Conservation (phyloP, 2,329 filamentous ascomycete genomes). For the Knoxdaviesia capensis region DNA sequence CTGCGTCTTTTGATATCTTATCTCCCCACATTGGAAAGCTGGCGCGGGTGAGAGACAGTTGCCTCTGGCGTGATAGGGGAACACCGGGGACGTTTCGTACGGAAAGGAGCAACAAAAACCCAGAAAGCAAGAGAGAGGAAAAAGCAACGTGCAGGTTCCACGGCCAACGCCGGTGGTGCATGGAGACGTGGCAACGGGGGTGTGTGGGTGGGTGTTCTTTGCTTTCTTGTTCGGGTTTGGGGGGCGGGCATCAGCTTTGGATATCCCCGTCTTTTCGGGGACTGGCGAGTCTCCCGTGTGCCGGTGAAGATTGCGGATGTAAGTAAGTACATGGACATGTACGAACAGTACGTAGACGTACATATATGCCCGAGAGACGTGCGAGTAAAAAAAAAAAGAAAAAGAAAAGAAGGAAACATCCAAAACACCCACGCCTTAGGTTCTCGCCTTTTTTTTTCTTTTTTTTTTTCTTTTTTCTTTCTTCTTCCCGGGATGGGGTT, state of each 20-base stretch:
- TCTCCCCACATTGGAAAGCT: neutral
- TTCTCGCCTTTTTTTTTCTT: neutral
- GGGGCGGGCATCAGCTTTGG: too few species aligned
- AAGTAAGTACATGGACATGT: neutral
- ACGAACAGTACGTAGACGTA: neutral
- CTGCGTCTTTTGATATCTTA: neutral
- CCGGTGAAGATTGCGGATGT: neutral
- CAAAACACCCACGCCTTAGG: neutral
- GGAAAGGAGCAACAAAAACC: neutral
- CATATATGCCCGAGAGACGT: neutral
- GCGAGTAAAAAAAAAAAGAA: neutral
- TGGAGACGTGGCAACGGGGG: neutral
- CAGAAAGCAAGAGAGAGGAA: neutral
- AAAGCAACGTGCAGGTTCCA: neutral
- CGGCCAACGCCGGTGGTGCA: neutral
- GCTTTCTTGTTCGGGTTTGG: too few species aligned
- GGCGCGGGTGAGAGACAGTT: too few species aligned
- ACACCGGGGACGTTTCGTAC: neutral
- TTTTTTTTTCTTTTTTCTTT: neutral
- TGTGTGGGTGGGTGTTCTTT: too few species aligned
- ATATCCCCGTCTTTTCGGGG: too few species aligned
- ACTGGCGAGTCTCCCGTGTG: too few species aligned
- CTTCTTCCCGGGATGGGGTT: neutral
- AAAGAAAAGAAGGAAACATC: neutral
- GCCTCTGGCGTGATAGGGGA: too few species aligned